These are phyloP conservation scores for Aspergillus heteromorphus DNA, from an alignment of 495 filamentous ascomycete species.

Conservation along the genomic window DNA sequence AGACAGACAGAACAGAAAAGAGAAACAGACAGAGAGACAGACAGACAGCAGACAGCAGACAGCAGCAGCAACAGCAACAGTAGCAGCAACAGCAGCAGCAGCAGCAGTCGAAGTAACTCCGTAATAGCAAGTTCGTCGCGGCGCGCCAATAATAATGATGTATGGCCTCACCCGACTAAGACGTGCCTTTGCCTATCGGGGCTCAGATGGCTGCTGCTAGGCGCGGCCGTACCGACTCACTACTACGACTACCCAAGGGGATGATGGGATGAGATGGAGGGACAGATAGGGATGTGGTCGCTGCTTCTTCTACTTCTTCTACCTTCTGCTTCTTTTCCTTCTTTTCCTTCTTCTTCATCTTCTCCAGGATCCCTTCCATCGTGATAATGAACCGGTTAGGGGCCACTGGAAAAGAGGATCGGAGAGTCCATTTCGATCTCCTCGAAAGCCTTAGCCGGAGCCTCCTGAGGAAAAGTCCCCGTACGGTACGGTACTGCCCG, in stretches of 20 bases:
- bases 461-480: not conserved
- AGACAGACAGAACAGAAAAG: too few relatives aligned
- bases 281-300: too few relatives aligned
- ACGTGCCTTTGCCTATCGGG: not conserved
- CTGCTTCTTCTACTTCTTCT: too few relatives aligned
- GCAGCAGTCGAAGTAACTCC: not conserved
- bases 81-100: too few relatives aligned
- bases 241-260: too few relatives aligned
- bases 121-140: not conserved
- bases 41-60: not conserved
- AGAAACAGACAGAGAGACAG: too few relatives aligned
- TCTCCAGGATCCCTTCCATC: too few relatives aligned
- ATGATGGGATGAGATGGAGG: not conserved
- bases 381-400: too few relatives aligned
- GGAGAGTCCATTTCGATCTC: not conserved
- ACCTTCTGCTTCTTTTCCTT: too few relatives aligned
- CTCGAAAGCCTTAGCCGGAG: not conserved
- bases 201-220: not conserved
- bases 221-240: not conserved
- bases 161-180: not conserved
- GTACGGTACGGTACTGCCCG: not conserved
- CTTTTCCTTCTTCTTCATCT: too few relatives aligned
- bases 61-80: not conserved
- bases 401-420: not conserved
- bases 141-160: constrained; percentile 2